Percentiles rank a stretch among this genome's conserved stretches.
Conservation (phyloP, 2,329 filamentous ascomycete genomes). For the Cryphonectria carpinicola region DNA sequence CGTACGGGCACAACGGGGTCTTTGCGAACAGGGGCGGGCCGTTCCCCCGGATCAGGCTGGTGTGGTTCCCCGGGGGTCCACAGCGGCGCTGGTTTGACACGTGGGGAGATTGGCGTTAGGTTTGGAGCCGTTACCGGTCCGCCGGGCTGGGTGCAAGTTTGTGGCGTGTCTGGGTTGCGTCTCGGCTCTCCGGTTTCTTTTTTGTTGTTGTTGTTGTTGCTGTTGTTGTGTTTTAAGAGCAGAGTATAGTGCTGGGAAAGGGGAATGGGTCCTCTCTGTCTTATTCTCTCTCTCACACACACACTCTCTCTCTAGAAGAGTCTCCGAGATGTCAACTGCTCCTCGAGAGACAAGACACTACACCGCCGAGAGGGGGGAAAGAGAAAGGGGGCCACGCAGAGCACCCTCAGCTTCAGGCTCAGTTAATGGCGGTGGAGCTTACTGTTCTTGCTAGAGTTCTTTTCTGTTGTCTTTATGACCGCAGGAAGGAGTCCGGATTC, state of each 20-base stretch:
- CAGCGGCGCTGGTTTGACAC: constrained; percentile 7
- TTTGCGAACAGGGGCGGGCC: background rate
- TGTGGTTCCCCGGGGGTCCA: constrained; percentile 13
- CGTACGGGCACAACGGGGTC: constrained; percentile 6
- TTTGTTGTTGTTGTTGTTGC: no score
- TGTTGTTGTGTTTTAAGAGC: background rate
- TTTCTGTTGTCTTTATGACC: background rate
- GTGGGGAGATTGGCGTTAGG: constrained; percentile 4
- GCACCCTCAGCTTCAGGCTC: background rate
- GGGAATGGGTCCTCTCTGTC: background rate
- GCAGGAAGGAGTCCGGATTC: background rate
- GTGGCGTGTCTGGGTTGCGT: constrained; percentile 5
- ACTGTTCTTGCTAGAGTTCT: background rate
- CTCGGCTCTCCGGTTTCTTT: background rate
- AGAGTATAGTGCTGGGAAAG: background rate
- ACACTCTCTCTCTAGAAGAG: background rate
- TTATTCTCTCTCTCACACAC: background rate
- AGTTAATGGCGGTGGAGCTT: background rate
- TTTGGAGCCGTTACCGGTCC: constrained; percentile 13
- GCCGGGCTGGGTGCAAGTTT: constrained; percentile 9
- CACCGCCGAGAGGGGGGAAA: background rate
- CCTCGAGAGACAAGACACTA: background rate
- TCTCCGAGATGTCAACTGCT: background rate
- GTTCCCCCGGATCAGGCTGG: constrained; percentile 13
- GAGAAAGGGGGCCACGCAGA: no score